Conservation (phyloP, 345 rosid species). For the Trapa bicornis region DNA sequence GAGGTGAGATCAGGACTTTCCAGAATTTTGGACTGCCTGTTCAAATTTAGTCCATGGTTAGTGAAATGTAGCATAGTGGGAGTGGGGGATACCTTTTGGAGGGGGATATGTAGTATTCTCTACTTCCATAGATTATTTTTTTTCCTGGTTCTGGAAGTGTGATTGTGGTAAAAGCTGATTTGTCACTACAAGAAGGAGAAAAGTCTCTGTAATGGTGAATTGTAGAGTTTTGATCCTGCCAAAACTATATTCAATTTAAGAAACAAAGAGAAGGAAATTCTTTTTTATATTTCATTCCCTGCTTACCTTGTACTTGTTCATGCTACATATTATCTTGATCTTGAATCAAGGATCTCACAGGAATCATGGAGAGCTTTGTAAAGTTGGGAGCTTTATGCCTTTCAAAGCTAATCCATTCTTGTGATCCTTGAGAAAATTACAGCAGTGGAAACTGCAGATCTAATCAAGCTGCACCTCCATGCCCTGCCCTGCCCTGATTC, state of each 20-base stretch:
- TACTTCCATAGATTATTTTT: constrained; percentile 29
- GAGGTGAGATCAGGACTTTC: constrained; percentile 75
- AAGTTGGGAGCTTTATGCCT: too few species aligned
- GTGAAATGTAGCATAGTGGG: constrained; percentile 46
- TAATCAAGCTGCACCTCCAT: constrained; percentile 10
- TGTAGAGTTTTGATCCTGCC: constrained; percentile 1
- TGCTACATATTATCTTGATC: background rate
- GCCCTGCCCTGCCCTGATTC: constrained; percentile 14
- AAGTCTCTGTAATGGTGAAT: constrained; percentile 16
- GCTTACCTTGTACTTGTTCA: too few species aligned
- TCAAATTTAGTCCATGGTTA: constrained; percentile 22
- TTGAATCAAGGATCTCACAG: too few species aligned
- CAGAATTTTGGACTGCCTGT: constrained; percentile 90
- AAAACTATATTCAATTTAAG: constrained; percentile 4
- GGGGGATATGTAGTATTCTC: constrained; percentile 40
- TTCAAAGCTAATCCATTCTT: too few species aligned
- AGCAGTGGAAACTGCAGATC: background rate
- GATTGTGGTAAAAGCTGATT: constrained; percentile 38
- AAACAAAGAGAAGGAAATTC: background rate
- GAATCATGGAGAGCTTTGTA: too few species aligned
- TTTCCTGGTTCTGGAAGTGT: constrained; percentile 23
- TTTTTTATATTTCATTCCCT: background rate
- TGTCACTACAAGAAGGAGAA: constrained; percentile 12
- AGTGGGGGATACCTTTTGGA: constrained; percentile 11
- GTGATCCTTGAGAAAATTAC: too few species aligned